These are phyloP conservation scores for Canavalia ensiformis DNA, from an alignment of 306 rosid species.

Conservation along the genomic window DNA sequence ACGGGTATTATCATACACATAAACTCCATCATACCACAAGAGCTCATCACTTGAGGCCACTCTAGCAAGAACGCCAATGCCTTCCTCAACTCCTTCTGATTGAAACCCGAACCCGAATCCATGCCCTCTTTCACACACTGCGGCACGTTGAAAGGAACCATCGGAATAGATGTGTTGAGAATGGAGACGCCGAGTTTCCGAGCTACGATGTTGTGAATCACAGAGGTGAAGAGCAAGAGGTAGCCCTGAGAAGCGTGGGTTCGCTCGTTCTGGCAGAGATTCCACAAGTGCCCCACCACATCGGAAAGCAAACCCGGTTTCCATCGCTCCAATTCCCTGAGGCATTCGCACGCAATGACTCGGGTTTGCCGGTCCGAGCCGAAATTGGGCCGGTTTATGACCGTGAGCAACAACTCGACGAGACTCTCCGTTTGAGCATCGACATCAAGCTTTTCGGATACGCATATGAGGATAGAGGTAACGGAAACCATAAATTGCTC, in stretches of 20 bases:
- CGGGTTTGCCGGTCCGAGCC: conserved; percentile 79
- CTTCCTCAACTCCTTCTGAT: conserved; percentile 81
- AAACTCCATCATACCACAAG: conserved; percentile 91
- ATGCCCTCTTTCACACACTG: conserved; percentile 49
- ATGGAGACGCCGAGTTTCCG: conserved; percentile 65
- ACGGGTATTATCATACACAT: conserved; percentile 73
- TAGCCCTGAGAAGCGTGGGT: conserved; percentile 90
- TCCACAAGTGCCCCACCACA: conserved; percentile 86
- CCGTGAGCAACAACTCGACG: conserved; percentile 72
- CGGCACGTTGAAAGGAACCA: conserved; percentile 78
- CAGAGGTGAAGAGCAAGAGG: conserved; percentile 73
- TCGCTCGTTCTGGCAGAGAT: conserved; percentile 87
- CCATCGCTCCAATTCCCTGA: conserved; percentile 81
- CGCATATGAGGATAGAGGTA: conserved; percentile 71
- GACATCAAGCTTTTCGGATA: conserved; percentile 46
- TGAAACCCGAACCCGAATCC: conserved; percentile 49
- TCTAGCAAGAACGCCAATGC: conserved; percentile 89
- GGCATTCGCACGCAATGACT: conserved; percentile 84
- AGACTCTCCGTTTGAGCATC: conserved; percentile 51
- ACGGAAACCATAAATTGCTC: conserved; percentile 87
- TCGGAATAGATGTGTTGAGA: conserved; percentile 67
- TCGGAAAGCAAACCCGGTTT: conserved; percentile 82
- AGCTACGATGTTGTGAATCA: conserved; percentile 66
- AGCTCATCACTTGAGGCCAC: conserved; percentile 87
- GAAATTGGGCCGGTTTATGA: conserved; percentile 86